phyloP scores from a whole-genome alignment of 2,329 filamentous ascomycete species.

The Trichoderma hamatum region DNA sequence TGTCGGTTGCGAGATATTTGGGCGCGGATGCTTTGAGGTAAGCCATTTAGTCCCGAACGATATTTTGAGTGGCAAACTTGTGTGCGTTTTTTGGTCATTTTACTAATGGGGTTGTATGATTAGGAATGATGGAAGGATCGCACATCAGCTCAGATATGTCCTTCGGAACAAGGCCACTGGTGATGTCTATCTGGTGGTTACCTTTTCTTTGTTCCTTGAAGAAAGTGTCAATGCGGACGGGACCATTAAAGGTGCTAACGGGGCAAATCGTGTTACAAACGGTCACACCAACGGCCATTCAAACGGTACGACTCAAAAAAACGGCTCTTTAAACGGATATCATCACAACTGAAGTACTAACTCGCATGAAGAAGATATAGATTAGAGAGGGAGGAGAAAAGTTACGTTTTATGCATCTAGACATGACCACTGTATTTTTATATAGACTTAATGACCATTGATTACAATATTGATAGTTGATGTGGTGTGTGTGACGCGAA shows the following conservation, averaged over 20 bases:
- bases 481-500: neutral
- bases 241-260: conserved; percentile 50
- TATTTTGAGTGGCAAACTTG: neutral
- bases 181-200: conserved; percentile 76
- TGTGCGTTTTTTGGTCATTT: conserved; percentile 17
- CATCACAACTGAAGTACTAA: conserved; percentile 41
- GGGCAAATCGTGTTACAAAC: conserved; percentile 30
- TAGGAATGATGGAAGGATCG: conserved; percentile 58
- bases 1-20: conserved; percentile 78
- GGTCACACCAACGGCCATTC: conserved; percentile 58
- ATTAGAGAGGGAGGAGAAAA: conserved; percentile 36
- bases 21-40: conserved; percentile 77
- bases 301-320: conserved; percentile 47
- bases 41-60: conserved; percentile 35
- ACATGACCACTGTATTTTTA: conserved; percentile 5
- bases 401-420: neutral
- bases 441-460: neutral
- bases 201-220: conserved; percentile 75
- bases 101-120: conserved; percentile 31
- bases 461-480: neutral
- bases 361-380: conserved; percentile 49
- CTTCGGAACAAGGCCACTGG: conserved; percentile 77
- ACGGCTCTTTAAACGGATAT: conserved; percentile 35
- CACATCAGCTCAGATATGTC: conserved; percentile 88
- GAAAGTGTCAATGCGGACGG: conserved; percentile 66